Base-by-base conservation (phyloP, 2,329 filamentous ascomycete species). In the Fusarium marasasianum region DNA sequence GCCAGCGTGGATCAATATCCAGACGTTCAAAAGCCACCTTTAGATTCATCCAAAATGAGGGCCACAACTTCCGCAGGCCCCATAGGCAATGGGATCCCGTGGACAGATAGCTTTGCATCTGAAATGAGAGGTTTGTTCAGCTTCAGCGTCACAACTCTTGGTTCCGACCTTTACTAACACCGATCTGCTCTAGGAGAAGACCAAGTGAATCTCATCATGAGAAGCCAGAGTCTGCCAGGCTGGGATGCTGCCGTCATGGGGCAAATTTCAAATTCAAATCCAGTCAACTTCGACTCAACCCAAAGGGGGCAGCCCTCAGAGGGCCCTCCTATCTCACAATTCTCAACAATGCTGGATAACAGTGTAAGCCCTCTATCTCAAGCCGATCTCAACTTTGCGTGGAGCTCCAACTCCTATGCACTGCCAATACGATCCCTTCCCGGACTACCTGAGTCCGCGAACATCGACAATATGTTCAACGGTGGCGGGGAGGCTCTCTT, bases 81-180 rank as follows among this genome's bases (percentile, higher is more conserved):
- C 22, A 20, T 14, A 1, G 17, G 11, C 22, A n/a, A 22, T 43
- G 53, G 37, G 1, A 31, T 56, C 6, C 26, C 26, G 22, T 56
- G 53, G 53, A 14, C 38, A 33, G 53, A 56, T 5, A 6, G 22
- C 38, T 43, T 43, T 24, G 12, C 15, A 24, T 20, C 51, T 55
- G 51, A n/a, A 10, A 20, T 38, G 50, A 38, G 50, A 26, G 33
- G n/a, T 53, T 26, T 4, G 33, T 53, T 20, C 12, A 8, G 3
- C n/a, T 12, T 18, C 18, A 15, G 0, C 14, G 3, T 12, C 4
- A 38, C 4, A 22, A 12, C 18, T 15, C 6, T 12, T 53, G 0
- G 2, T 8, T 9, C 13, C 1, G 1, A 22, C 22, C 3, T 12
- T 37, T 12, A 4, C 33, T 38, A 38, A 53, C 33, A 53, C 33